Evolutionary conservation across 805 yeast species (phyloP), one percentile per base, ranked within the genome.

Genomic region (Candida suzukii): DNA sequence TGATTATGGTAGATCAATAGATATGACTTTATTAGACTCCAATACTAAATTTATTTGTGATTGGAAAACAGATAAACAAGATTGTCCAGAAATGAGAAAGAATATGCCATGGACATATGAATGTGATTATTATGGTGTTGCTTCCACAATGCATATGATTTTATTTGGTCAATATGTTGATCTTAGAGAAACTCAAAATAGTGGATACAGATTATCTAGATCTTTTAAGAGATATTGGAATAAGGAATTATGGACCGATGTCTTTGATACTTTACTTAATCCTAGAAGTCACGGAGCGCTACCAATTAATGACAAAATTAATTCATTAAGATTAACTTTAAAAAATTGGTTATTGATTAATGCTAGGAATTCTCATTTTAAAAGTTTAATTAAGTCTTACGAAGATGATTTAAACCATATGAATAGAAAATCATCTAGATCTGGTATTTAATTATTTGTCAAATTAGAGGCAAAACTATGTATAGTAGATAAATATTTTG

Each of bases 1-100:
- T 48, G 95, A 88, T 60, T 88, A 84, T 61, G 95, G 95, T 3
- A 69, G 90, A 47, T 78, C 91, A 0, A 73, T 87, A 22, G 96
- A 88, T 55, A 58, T 84, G 61, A 64, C 71, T 0, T 58, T 83
- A 32, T 76, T 80, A 42, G 72, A 72, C 2, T 42, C 54, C 0
- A 68, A 68, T 24, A 74, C 73, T 0, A 64, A 68, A 42, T 88
- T 87, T 57, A 60, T 66, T 32, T 71, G 83, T 17, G 68, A 73
- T 48, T 79, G 84, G 80, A 67, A 70, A 25, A 84, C 80, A 46
- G 70, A 74, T 41, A 84, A 76, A 47, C 47, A 46, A 20, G 95
- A 84, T 49, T 86, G 95, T 54, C 76, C 76, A 4, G 87, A 82
- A 50, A 76, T 85, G 78, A 64, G 76, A 41, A 59, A 71, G 3